phyloP scores from a whole-genome alignment of 2,329 filamentous ascomycete genomes.

The Colletotrichum sp. region DNA sequence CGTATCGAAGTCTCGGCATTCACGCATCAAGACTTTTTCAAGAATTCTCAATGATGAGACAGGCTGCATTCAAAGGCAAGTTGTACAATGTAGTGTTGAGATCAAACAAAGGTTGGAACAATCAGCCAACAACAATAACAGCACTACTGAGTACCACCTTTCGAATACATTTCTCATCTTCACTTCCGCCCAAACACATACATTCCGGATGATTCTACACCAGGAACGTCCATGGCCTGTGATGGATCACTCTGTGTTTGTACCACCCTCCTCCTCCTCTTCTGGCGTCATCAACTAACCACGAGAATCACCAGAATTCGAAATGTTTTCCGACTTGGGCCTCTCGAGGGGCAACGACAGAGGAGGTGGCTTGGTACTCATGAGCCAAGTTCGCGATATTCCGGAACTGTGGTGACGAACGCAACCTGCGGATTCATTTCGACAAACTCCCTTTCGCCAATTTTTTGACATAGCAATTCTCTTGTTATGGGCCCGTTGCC shows the following conservation, averaged over 20 bases:
- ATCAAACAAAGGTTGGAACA: neutral
- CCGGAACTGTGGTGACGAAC: neutral
- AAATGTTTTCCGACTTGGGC: neutral
- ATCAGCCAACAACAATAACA: neutral
- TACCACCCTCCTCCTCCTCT: neutral
- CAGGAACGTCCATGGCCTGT: neutral
- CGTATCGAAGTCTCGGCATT: neutral
- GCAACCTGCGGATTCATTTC: neutral
- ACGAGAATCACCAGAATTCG: neutral
- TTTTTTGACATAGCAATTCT: neutral
- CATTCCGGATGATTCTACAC: neutral
- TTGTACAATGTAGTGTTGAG: neutral
- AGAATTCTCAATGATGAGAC: neutral
- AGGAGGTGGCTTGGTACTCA: neutral
- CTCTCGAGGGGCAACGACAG: neutral
- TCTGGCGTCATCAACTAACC: neutral
- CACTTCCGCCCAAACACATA: neutral
- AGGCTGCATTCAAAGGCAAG: neutral
- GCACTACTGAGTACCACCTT: neutral
- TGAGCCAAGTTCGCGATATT: neutral
- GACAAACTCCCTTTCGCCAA: neutral
- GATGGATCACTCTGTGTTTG: neutral
- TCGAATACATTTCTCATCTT: neutral
- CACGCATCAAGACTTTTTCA: neutral
- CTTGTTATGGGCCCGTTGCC: neutral